Evolutionary conservation across 306 rosid genomes (phyloP).

Genomic region (Lotus japonicus): DNA sequence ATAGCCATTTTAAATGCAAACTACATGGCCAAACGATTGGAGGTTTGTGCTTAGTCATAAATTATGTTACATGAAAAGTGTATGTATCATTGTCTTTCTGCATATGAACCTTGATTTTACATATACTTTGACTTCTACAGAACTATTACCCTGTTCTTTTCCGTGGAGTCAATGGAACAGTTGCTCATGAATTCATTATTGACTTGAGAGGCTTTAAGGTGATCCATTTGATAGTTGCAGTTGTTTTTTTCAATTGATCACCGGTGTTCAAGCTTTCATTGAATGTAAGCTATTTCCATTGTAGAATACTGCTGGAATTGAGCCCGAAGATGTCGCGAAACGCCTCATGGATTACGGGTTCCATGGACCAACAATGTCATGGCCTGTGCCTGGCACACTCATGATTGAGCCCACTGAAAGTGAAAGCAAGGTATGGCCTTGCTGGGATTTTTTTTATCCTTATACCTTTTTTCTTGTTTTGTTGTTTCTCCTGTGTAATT

Average conservation of each 20-base stretch:
- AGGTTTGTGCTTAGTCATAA: conserved; percentile 45
- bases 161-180: conserved; percentile 98
- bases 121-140: conserved; percentile 36
- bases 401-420: conserved; percentile 99
- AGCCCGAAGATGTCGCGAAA: conserved; percentile 93
- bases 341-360: conserved; percentile 98
- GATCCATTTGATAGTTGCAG: conserved; percentile 13
- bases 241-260: not conserved
- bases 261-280: conserved; percentile 11
- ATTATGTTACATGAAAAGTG: not conserved
- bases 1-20: conserved; percentile 95
- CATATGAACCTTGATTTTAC: conserved; percentile 13
- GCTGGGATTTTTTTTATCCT: not conserved
- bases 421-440: conserved; percentile 82
- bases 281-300: conserved; percentile 18
- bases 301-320: conserved; percentile 86
- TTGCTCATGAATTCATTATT: conserved; percentile 90
- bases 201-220: conserved; percentile 99
- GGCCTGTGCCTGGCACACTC: conserved; percentile 99
- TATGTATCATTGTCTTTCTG: not conserved
- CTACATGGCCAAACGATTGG: conserved; percentile 97
- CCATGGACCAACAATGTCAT: conserved; percentile 98
- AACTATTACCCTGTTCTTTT: conserved; percentile 77
- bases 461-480: not conserved
- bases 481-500: not conserved